phyloP scores from a whole-genome alignment of 306 rosid species.

The Sophora flavescens region DNA sequence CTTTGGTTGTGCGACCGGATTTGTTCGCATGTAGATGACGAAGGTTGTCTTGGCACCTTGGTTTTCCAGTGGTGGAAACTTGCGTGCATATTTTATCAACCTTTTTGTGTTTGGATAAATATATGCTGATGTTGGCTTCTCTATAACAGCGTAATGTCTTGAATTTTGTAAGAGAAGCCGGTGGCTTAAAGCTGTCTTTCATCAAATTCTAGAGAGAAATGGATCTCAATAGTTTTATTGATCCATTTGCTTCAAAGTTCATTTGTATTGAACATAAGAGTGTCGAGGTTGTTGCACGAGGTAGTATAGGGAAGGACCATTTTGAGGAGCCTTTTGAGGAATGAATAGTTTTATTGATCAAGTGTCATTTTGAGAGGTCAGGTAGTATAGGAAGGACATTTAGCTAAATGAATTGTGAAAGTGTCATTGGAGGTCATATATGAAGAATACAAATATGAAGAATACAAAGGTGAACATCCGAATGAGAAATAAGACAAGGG shows the following conservation, averaged over 20 bases:
- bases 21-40: background rate
- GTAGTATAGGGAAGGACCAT: no score
- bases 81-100: background rate
- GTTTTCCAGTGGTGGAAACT: background rate
- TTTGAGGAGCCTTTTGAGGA: no score
- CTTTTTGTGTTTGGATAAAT: background rate
- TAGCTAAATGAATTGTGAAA: no score
- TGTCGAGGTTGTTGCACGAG: no score
- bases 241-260: no score
- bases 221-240: no score
- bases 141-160: background rate
- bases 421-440: constrained; percentile 88
- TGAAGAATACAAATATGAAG: constrained; percentile 60
- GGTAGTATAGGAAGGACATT: no score
- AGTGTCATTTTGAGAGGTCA: no score
- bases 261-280: no score
- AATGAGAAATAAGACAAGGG: constrained; percentile 32
- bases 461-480: no score
- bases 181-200: background rate
- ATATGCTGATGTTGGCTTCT: background rate
- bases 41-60: background rate
- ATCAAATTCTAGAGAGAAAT: background rate
- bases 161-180: background rate
- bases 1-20: background rate
- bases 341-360: no score